phyloP scores from a whole-genome alignment of 2,329 filamentous ascomycete species.

The Trichoderma breve region DNA sequence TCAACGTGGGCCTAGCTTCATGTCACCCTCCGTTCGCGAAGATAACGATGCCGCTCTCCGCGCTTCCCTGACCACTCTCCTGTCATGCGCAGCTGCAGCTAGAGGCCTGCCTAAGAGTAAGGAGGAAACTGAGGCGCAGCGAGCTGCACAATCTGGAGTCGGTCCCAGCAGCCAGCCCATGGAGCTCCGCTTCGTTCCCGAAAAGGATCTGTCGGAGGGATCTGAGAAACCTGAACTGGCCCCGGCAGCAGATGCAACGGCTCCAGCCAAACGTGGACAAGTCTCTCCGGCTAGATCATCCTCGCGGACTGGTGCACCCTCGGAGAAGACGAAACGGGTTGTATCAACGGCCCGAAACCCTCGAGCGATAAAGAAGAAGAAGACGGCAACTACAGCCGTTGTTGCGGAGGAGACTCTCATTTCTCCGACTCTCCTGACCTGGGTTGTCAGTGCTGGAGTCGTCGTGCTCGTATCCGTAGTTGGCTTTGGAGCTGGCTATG shows the following conservation, averaged over 20 bases:
- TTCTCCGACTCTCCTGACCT: slow-evolving; percentile 60
- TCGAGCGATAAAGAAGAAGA: slow-evolving; percentile 60
- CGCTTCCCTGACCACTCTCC: slow-evolving; percentile 87
- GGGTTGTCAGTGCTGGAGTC: slow-evolving; percentile 65
- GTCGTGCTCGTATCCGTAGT: slow-evolving; percentile 67
- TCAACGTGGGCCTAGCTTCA: slow-evolving; percentile 56
- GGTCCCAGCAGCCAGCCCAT: slow-evolving; percentile 53
- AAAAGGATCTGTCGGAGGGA: slow-evolving; percentile 55
- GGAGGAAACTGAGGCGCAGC: slow-evolving; percentile 42
- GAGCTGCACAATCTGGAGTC: slow-evolving; percentile 37
- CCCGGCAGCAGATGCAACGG: slow-evolving; percentile 10
- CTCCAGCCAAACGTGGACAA: slow-evolving; percentile 29
- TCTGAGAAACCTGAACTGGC: slow-evolving; percentile 22
- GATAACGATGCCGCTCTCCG: slow-evolving; percentile 92
- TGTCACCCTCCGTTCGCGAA: slow-evolving; percentile 72
- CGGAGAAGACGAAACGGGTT: slow-evolving; percentile 52
- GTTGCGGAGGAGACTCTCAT: slow-evolving; percentile 43
- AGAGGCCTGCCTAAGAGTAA: slow-evolving; percentile 71
- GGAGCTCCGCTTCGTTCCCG: slow-evolving; percentile 58
- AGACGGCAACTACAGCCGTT: slow-evolving; percentile 35
- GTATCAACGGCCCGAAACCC: slow-evolving; percentile 40
- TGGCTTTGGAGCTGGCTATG: slow-evolving; percentile 67
- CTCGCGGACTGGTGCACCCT: slow-evolving; percentile 26
- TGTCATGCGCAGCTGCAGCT: slow-evolving; percentile 92
- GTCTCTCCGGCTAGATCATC: slow-evolving; percentile 33